Evolutionary conservation across 2,329 filamentous ascomycete genomes (phyloP).

Genomic region (Lecanicillium sp.): DNA sequence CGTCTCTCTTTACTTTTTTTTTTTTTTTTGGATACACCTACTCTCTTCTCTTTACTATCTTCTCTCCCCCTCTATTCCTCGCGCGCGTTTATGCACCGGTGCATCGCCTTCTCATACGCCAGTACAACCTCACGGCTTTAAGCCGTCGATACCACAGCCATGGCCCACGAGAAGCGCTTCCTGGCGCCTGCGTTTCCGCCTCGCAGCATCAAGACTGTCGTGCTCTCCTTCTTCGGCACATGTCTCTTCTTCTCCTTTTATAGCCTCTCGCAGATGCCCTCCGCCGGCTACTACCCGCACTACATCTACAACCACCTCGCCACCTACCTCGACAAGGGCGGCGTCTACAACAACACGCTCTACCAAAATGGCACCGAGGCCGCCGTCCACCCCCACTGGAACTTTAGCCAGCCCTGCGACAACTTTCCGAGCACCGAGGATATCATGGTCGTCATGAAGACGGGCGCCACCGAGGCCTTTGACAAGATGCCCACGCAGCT

Average conservation of each 20-base stretch:
- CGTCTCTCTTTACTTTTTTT: conserved; percentile 11
- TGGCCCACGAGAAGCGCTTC: conserved; percentile 16
- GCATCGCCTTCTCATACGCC: too few relatives aligned
- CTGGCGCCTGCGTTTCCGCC: conserved; percentile 17
- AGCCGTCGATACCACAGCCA: too few relatives aligned
- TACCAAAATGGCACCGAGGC: conserved; percentile 31
- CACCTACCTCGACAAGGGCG: conserved; percentile 25
- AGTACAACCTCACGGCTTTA: too few relatives aligned
- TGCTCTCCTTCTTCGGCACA: conserved; percentile 17
- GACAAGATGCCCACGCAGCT: conserved; percentile 51
- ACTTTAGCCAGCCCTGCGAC: conserved; percentile 33
- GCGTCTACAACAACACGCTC: conserved; percentile 34
- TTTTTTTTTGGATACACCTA: conserved; percentile 15
- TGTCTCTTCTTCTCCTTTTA: conserved; percentile 24
- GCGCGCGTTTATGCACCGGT: too few relatives aligned
- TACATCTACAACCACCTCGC: conserved; percentile 26
- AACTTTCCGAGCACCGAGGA: conserved; percentile 37
- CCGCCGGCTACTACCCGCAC: conserved; percentile 20
- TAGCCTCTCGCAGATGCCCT: conserved; percentile 27
- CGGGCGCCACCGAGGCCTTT: conserved; percentile 50
- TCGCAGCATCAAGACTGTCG: conserved; percentile 24
- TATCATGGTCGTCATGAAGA: conserved; percentile 51
- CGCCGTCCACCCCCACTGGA: conserved; percentile 28
- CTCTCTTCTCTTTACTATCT: not conserved
- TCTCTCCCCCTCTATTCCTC: too few relatives aligned